Conservation (phyloP, 768 basidiomycete genomes). For the Favolaschia claudopus region DNA sequence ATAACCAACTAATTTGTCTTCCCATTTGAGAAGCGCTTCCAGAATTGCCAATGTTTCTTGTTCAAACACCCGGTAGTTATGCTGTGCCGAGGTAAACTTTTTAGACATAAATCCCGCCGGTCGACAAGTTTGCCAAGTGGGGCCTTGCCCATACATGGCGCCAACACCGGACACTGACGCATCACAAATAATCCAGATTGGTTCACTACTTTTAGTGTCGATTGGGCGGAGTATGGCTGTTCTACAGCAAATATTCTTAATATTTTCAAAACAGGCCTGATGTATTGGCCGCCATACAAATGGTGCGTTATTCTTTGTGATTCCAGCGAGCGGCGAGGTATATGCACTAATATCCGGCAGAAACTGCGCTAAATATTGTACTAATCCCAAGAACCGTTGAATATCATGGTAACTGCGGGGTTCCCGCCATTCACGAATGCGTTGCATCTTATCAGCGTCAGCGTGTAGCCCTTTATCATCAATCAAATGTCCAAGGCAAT, state of each 20-base stretch:
- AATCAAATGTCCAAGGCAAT: too few species aligned
- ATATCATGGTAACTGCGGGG: too few species aligned
- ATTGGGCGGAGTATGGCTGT: neutral
- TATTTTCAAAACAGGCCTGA: neutral
- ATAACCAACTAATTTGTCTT: slow-evolving; percentile 39
- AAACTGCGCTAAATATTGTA: neutral
- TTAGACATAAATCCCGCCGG: slow-evolving; percentile 31
- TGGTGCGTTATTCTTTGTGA: neutral
- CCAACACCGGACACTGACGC: too few species aligned
- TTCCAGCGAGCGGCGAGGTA: too few species aligned
- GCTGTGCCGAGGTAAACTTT: slow-evolving; percentile 29
- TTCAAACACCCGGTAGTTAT: slow-evolving; percentile 37
- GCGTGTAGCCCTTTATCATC: too few species aligned
- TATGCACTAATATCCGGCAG: neutral
- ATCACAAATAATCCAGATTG: neutral
- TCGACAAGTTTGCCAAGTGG: slow-evolving; percentile 32
- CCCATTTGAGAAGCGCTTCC: slow-evolving; percentile 38
- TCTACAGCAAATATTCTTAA: neutral
- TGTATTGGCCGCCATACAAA: neutral
- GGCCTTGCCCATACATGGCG: too few species aligned
- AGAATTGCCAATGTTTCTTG: slow-evolving; percentile 33
- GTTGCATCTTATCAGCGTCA: too few species aligned
- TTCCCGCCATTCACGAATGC: too few species aligned
- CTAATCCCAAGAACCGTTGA: neutral
- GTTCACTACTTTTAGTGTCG: neutral